These are phyloP conservation scores for Beauveria australis DNA, from an alignment of 2,329 filamentous ascomycete species.

Conservation along the genomic window DNA sequence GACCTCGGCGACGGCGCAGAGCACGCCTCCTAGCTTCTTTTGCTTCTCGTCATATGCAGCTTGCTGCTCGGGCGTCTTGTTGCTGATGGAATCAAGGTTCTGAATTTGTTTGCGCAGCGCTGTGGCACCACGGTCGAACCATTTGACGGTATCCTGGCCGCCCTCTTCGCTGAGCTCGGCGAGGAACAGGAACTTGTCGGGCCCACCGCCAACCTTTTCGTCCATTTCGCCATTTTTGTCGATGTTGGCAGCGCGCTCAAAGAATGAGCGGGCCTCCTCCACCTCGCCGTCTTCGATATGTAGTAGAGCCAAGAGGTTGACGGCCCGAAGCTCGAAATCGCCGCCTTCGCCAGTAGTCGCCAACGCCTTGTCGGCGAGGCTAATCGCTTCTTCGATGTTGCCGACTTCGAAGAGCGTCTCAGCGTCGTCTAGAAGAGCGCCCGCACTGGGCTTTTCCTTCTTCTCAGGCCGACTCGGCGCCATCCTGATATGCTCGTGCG, in stretches of 20 bases:
- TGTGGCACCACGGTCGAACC: constrained; percentile 63
- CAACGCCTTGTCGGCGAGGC: constrained; percentile 35
- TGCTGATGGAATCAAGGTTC: constrained; percentile 42
- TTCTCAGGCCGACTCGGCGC: constrained; percentile 33
- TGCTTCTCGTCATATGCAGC: constrained; percentile 57
- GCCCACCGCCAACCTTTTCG: constrained; percentile 68
- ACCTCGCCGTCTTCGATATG: constrained; percentile 75
- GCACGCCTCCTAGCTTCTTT: constrained; percentile 75
- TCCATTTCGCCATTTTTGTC: constrained; percentile 67
- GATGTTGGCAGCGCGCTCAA: constrained; percentile 63
- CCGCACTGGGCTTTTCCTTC: constrained; percentile 25
- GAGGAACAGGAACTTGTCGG: constrained; percentile 91
- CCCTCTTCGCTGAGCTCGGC: constrained; percentile 77
- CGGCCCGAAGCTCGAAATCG: constrained; percentile 51
- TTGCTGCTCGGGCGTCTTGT: constrained; percentile 32
- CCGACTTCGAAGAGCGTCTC: constrained; percentile 34
- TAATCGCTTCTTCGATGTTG: constrained; percentile 31
- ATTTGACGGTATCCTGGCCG: constrained; percentile 55
- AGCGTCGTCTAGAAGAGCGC: constrained; percentile 29
- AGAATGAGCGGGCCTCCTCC: constrained; percentile 63
- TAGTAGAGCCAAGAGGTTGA: constrained; percentile 75
- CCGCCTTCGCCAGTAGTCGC: constrained; percentile 35
- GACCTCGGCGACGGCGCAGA: constrained; percentile 90
- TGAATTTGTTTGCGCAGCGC: constrained; percentile 67
- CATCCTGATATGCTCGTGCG: constrained; percentile 21